Conservation (phyloP, 306 rosid genomes). For the Citrullus mucosospermus region DNA sequence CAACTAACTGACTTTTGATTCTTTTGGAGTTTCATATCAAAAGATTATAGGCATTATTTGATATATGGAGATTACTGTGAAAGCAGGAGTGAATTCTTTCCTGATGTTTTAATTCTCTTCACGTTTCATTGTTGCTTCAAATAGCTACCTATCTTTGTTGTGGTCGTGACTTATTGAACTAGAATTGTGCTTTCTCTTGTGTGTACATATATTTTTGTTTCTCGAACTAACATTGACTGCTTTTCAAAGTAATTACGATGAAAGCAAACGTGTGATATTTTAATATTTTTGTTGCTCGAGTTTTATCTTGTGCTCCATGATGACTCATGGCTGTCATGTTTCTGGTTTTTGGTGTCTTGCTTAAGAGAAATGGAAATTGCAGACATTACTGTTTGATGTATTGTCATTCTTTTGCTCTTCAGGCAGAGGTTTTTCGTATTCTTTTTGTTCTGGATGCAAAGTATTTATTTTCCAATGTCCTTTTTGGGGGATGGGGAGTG, state of each 20-base stretch:
- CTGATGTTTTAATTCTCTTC: background rate
- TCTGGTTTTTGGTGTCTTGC: background rate
- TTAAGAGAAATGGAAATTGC: background rate
- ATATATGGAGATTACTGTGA: background rate
- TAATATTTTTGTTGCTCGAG: background rate
- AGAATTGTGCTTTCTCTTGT: background rate
- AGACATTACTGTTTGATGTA: background rate
- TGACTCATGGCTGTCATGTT: background rate
- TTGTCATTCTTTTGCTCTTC: background rate
- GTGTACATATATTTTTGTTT: background rate
- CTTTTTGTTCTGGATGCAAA: background rate
- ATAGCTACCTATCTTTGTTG: background rate
- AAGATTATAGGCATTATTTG: background rate
- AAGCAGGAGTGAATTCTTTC: background rate
- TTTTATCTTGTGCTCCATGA: background rate
- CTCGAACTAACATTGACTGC: background rate
- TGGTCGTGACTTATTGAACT: background rate
- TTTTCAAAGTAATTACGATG: background rate
- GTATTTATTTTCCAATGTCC: background rate
- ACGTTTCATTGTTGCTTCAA: background rate
- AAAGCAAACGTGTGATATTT: background rate
- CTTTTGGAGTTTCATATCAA: background rate
- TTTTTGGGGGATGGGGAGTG: background rate
- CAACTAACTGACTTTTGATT: background rate
- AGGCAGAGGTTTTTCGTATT: background rate